Percentiles rank a stretch among this genome's conserved stretches.
phyloP scores from a whole-genome alignment of 1,139 yeast genomes.

The Sugiyamaella novakii region DNA sequence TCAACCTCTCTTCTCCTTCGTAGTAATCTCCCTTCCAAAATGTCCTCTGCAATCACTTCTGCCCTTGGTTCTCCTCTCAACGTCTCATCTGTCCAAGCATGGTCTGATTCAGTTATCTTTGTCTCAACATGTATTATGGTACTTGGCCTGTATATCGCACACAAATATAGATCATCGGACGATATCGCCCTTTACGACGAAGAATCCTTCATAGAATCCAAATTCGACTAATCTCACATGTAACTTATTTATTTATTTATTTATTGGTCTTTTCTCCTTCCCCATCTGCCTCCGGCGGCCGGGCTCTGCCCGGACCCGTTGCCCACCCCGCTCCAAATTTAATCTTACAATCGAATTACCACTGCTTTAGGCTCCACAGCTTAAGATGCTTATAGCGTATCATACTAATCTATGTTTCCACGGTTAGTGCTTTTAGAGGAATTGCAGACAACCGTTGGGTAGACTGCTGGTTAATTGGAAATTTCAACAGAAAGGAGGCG shows the following conservation, averaged over 20 bases:
- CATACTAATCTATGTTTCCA: too few species aligned
- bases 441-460: too few species aligned
- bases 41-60: slow-evolving; percentile 57
- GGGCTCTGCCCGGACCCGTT: neutral
- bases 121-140: slow-evolving; percentile 57
- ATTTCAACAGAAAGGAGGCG: too few species aligned
- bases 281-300: neutral
- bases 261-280: neutral
- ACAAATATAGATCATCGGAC: slow-evolving; percentile 23
- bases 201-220: slow-evolving; percentile 35
- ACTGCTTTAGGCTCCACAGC: too few species aligned
- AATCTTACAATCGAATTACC: too few species aligned
- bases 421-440: too few species aligned
- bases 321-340: neutral
- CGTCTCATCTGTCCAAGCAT: slow-evolving; percentile 65
- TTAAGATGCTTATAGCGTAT: too few species aligned
- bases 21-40: slow-evolving; percentile 65
- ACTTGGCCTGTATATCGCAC: slow-evolving; percentile 43
- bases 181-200: slow-evolving; percentile 33
- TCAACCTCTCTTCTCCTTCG: slow-evolving; percentile 79
- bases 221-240: slow-evolving; percentile 19
- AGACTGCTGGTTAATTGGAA: too few species aligned
- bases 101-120: slow-evolving; percentile 79
- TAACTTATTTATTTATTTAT: slow-evolving; percentile 8
- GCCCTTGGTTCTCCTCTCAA: slow-evolving; percentile 53